Conservation (phyloP, 192 early-diverging fungal species). For the Lobosporangium transversale region DNA sequence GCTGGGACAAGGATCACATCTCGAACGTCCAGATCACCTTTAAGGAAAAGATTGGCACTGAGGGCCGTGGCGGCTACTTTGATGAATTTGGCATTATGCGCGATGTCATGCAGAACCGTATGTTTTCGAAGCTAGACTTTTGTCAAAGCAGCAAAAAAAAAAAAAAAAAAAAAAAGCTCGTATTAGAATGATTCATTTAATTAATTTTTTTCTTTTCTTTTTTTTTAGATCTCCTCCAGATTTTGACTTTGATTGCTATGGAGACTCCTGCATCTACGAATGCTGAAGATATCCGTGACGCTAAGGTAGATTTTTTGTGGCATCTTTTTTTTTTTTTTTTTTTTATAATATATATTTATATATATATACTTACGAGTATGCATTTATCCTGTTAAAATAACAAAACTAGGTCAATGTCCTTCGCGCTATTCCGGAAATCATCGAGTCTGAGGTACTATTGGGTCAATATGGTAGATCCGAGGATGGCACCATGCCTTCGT, state of each 20-base stretch:
- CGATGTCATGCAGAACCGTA: constrained; percentile 83
- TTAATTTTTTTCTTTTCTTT: not conserved
- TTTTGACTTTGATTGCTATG: constrained; percentile 93
- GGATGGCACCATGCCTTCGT: constrained; percentile 89
- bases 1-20: constrained; percentile 89
- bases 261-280: constrained; percentile 85
- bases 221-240: constrained; percentile 85
- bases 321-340: not conserved
- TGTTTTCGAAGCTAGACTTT: not conserved
- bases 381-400: no score
- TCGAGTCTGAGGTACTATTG: constrained; percentile 84
- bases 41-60: constrained; percentile 95
- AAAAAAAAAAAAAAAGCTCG: not conserved
- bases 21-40: constrained; percentile 94
- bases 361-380: no score
- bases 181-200: not conserved
- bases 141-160: not conserved
- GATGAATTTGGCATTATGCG: constrained; percentile 96
- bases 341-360: not conserved
- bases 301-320: constrained; percentile 68
- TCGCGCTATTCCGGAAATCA: constrained; percentile 79
- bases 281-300: constrained; percentile 91
- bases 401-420: constrained; percentile 77
- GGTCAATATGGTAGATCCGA: constrained; percentile 89
- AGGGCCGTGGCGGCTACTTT: constrained; percentile 98